A percentile compares a stretch with the other conserved stretches of the same genome.
Conservation (phyloP, 2,329 filamentous ascomycete species). For the Penicillium sclerotigenum region DNA sequence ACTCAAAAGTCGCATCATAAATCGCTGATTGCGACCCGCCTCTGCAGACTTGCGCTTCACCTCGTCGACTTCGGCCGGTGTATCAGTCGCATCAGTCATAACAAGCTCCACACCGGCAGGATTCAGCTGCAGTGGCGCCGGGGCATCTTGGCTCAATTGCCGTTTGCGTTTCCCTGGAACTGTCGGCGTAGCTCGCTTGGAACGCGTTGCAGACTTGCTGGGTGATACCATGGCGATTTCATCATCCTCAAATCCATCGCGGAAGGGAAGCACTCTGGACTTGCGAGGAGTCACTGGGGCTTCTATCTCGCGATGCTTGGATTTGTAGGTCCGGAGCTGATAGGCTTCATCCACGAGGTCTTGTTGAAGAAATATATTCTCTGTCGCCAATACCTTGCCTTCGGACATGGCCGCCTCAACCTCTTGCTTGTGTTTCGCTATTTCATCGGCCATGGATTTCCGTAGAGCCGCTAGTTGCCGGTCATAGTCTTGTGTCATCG, state of each 20-base stretch:
- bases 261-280: constrained; percentile 47
- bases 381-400: constrained; percentile 55
- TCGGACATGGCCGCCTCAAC: constrained; percentile 54
- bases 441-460: constrained; percentile 53
- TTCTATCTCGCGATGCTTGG: constrained; percentile 35
- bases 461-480: constrained; percentile 52
- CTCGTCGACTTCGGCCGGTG: constrained; percentile 24
- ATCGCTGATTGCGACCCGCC: constrained; percentile 30
- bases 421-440: constrained; percentile 53
- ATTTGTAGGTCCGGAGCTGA: constrained; percentile 43
- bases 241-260: constrained; percentile 64
- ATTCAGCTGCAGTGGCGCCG: constrained; percentile 47
- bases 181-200: constrained; percentile 54
- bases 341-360: constrained; percentile 57
- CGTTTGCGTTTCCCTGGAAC: constrained; percentile 59
- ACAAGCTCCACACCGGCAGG: constrained; percentile 26
- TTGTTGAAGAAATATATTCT: constrained; percentile 59
- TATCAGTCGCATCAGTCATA: constrained; percentile 29
- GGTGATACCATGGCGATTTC: constrained; percentile 57
- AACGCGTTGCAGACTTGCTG: constrained; percentile 48
- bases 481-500: constrained; percentile 53
- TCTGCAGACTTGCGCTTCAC: constrained; percentile 27
- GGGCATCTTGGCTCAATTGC: constrained; percentile 50
- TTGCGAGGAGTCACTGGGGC: constrained; percentile 52
- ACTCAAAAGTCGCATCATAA: constrained; percentile 55